A percentile compares a stretch with the other conserved stretches of the same genome.
Evolutionary conservation across 2,329 filamentous ascomycete genomes (phyloP).

Genomic region (Arthrobotrys conoides): DNA sequence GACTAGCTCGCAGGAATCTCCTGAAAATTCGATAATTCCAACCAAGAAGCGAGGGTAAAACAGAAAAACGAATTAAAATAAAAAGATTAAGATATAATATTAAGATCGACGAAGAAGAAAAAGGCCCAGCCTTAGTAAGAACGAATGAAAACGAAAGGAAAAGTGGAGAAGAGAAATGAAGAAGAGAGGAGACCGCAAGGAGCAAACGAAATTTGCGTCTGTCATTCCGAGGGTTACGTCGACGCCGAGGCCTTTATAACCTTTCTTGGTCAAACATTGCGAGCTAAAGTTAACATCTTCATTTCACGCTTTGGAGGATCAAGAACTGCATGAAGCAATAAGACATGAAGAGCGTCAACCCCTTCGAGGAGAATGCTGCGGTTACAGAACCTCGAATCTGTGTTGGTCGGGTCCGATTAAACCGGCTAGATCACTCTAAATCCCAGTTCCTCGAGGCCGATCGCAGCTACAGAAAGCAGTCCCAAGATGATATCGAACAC

Average conservation of each 20-base stretch:
- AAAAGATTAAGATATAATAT: neutral
- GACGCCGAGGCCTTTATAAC: constrained; percentile 36
- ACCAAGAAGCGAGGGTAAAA: neutral
- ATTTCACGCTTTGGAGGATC: constrained; percentile 14
- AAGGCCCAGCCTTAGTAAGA: constrained; percentile 48
- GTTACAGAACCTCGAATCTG: constrained; percentile 22
- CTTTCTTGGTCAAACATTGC: constrained; percentile 29
- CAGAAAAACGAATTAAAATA: constrained; percentile 1
- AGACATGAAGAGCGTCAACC: constrained; percentile 47
- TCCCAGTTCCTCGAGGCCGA: constrained; percentile 20
- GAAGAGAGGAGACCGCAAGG: constrained; percentile 43
- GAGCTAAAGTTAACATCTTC: constrained; percentile 14
- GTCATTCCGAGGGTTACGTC: constrained; percentile 27
- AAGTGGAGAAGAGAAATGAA: constrained; percentile 45
- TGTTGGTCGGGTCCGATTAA: constrained; percentile 26
- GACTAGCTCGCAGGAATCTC: neutral
- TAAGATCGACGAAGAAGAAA: constrained; percentile 28
- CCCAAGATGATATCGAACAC: constrained; percentile 14
- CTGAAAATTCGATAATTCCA: neutral
- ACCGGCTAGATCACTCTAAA: constrained; percentile 31
- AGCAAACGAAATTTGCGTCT: constrained; percentile 34
- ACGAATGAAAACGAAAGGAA: constrained; percentile 6
- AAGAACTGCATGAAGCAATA: constrained; percentile 17
- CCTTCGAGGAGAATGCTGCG: constrained; percentile 21
- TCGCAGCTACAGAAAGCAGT: constrained; percentile 34